These are phyloP conservation scores for Pleurotus sapidus DNA, from an alignment of 768 basidiomycete species.

Conservation along the genomic window DNA sequence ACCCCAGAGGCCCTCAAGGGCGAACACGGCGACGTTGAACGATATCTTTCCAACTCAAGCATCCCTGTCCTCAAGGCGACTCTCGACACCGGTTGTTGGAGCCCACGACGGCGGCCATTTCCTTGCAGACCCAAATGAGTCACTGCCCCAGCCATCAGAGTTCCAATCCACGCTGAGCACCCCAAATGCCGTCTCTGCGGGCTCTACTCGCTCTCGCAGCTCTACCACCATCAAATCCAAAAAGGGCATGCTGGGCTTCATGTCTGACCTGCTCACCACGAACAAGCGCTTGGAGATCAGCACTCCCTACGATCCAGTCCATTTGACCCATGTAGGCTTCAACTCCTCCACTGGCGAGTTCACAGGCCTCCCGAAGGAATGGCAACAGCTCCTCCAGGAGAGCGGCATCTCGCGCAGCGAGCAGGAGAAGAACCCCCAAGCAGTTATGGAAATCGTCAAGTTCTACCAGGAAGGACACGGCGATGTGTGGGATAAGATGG, in stretches of 20 bases:
- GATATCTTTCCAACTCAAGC: conserved; percentile 60
- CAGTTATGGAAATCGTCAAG: conserved; percentile 98
- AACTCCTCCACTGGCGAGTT: conserved; percentile 98
- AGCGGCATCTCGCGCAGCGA: conserved; percentile 91
- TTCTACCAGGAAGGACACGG: conserved; percentile 92
- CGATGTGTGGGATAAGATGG: conserved; percentile 86
- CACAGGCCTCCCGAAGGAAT: conserved; percentile 96
- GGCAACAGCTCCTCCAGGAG: conserved; percentile 96
- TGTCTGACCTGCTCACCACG: conserved; percentile 65
- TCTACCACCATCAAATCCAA: conserved; percentile 44
- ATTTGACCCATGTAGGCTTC: conserved; percentile 99
- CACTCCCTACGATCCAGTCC: conserved; percentile 97
- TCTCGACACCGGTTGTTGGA: conserved; percentile 43
- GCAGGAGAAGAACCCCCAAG: conserved; percentile 97
- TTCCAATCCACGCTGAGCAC: conserved; percentile 23
- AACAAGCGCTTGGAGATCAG: conserved; percentile 88
- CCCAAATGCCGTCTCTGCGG: conserved; percentile 17
- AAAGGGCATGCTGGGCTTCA: conserved; percentile 76
- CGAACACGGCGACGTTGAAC: conserved; percentile 78
- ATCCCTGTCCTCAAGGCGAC: conserved; percentile 42
- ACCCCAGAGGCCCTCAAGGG: conserved; percentile 78
- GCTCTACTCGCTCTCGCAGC: conserved; percentile 40
- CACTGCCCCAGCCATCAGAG: conserved; percentile 30
- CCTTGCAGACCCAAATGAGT: conserved; percentile 43
- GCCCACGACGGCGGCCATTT: conserved; percentile 35